These are phyloP conservation scores for Debaryomyces prosopidis DNA, from an alignment of 805 yeast genomes.

Conservation along the genomic window DNA sequence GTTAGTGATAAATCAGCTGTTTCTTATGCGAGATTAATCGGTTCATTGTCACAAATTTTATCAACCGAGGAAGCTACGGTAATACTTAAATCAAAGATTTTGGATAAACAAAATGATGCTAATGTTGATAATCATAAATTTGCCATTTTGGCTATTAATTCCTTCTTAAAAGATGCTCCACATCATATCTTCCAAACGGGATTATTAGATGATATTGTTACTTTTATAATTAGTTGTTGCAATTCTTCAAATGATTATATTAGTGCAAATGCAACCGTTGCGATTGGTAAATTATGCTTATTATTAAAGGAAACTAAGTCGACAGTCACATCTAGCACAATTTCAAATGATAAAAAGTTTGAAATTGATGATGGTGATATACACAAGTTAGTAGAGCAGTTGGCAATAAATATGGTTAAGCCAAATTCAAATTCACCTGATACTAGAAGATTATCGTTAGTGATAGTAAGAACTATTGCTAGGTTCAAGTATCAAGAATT, in stretches of 20 bases:
- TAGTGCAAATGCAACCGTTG: conserved; percentile 74
- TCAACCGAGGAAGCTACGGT: conserved; percentile 61
- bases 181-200: conserved; percentile 56
- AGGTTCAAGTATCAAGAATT: conserved; percentile 54
- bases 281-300: conserved; percentile 78
- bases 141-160: conserved; percentile 71
- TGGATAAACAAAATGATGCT: conserved; percentile 44
- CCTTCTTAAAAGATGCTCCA: conserved; percentile 80
- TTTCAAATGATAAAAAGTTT: conserved; percentile 30
- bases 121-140: conserved; percentile 49
- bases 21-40: conserved; percentile 77
- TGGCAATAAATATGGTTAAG: conserved; percentile 48
- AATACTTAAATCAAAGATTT: conserved; percentile 59
- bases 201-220: conserved; percentile 48
- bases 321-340: conserved; percentile 19
- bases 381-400: conserved; percentile 45
- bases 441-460: conserved; percentile 75
- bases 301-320: conserved; percentile 41
- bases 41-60: conserved; percentile 70
- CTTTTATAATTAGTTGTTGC: conserved; percentile 47
- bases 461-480: conserved; percentile 72
- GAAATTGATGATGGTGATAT: conserved; percentile 44
- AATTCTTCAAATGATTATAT: conserved; percentile 49
- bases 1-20: conserved; percentile 63
- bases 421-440: conserved; percentile 69